These are phyloP conservation scores for Aspergillus cristatus DNA, from an alignment of 495 filamentous ascomycete species.

Conservation along the genomic window DNA sequence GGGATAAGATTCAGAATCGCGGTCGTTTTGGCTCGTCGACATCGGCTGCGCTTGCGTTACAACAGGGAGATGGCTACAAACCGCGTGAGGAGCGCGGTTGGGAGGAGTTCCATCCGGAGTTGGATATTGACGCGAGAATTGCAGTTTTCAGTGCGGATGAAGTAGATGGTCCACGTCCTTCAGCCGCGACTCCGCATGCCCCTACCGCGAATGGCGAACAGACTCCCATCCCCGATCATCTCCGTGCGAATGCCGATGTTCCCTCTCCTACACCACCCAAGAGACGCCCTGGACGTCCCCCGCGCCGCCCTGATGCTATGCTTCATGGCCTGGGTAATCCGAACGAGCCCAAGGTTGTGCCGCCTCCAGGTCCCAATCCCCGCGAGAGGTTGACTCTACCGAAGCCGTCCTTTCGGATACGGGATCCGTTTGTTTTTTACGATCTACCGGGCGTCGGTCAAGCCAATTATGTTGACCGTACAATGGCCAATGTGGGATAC, in stretches of 20 bases:
- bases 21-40: conserved; percentile 68
- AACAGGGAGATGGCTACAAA: conserved; percentile 91
- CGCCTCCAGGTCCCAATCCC: conserved; percentile 56
- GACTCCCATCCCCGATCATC: conserved; percentile 13
- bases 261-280: conserved; percentile 38
- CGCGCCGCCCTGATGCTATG: conserved; percentile 51
- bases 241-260: conserved; percentile 16
- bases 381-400: conserved; percentile 57
- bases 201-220: conserved; percentile 9
- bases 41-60: conserved; percentile 72
- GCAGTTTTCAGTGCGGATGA: conserved; percentile 73
- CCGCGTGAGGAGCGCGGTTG: conserved; percentile 92
- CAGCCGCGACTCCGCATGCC: conserved; percentile 19
- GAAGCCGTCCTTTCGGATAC: conserved; percentile 48
- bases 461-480: conserved; percentile 72
- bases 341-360: conserved; percentile 48
- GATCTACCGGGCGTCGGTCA: conserved; percentile 52
- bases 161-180: conserved; percentile 57
- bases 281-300: conserved; percentile 52
- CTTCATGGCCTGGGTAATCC: conserved; percentile 50
- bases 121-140: conserved; percentile 75
- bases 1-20: conserved; percentile 41
- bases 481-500: conserved; percentile 90
- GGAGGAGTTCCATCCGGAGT: conserved; percentile 92
- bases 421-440: conserved; percentile 52